These are phyloP conservation scores for Holtermannia corniformis DNA, from an alignment of 768 basidiomycete species.

Conservation along the genomic window DNA sequence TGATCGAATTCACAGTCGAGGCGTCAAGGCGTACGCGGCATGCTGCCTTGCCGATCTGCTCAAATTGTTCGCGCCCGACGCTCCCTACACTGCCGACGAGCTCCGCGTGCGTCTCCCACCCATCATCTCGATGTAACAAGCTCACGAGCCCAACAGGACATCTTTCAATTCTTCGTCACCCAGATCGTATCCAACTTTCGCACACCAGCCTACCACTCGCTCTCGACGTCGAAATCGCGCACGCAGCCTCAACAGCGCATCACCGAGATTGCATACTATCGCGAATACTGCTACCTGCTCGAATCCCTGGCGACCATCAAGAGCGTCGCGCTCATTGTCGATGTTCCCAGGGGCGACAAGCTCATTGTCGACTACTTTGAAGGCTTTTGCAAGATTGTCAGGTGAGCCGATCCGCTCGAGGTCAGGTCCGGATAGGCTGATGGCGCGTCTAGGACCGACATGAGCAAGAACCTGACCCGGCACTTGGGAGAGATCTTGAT, in stretches of 20 bases:
- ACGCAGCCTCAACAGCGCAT: constrained; percentile 17
- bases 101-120: constrained; percentile 45
- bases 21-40: constrained; percentile 88
- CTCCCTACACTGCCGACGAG: constrained; percentile 81
- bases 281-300: constrained; percentile 88
- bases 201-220: constrained; percentile 51
- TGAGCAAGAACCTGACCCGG: constrained; percentile 45
- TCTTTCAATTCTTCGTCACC: constrained; percentile 91
- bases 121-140: neutral
- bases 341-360: constrained; percentile 76
- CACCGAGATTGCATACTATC: constrained; percentile 71
- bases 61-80: constrained; percentile 88
- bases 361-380: constrained; percentile 69
- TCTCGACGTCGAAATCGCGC: constrained; percentile 7
- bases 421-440: neutral
- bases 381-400: constrained; percentile 68
- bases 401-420: constrained; percentile 30
- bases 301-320: constrained; percentile 90
- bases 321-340: constrained; percentile 85
- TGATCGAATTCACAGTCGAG: constrained; percentile 45
- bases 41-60: constrained; percentile 93
- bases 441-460: constrained; percentile 19
- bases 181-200: constrained; percentile 56
- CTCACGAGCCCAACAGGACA: constrained; percentile 58
- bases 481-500: constrained; percentile 69